phyloP scores from a whole-genome alignment of 768 basidiomycete species.

The Dioszegia crocea region DNA sequence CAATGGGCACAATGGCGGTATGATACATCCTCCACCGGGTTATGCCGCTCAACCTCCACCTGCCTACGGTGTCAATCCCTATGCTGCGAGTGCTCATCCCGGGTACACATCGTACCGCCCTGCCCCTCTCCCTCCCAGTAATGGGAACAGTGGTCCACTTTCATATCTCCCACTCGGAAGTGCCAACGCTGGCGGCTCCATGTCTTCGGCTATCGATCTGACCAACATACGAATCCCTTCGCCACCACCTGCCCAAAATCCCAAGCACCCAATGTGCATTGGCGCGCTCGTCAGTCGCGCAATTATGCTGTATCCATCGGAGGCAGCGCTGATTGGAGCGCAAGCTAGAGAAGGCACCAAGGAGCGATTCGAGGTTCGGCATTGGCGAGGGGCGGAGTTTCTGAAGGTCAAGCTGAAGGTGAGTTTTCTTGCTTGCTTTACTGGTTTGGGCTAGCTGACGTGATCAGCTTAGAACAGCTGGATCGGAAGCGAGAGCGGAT shows the following conservation, averaged over 20 bases:
- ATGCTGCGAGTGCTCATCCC: too few relatives aligned
- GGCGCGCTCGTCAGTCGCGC: slow-evolving; percentile 28
- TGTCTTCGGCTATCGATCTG: slow-evolving; percentile 20
- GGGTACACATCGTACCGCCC: too few relatives aligned
- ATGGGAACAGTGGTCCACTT: neutral
- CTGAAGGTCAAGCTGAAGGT: slow-evolving; percentile 46
- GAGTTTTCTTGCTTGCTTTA: neutral
- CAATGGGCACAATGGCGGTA: too few relatives aligned
- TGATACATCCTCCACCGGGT: too few relatives aligned
- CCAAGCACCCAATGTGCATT: slow-evolving; percentile 36
- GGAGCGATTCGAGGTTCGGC: slow-evolving; percentile 21
- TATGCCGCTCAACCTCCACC: neutral
- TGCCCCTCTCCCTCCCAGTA: too few relatives aligned
- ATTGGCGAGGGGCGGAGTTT: slow-evolving; percentile 30
- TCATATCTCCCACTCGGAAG: slow-evolving; percentile 3
- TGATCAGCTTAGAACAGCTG: slow-evolving; percentile 20
- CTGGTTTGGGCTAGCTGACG: slow-evolving; percentile 5
- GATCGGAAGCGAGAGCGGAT: slow-evolving; percentile 14
- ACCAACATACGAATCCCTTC: slow-evolving; percentile 16
- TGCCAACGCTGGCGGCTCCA: slow-evolving; percentile 1
- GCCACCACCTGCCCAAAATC: slow-evolving; percentile 16
- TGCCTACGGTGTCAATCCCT: neutral
- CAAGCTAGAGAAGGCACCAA: slow-evolving; percentile 11
- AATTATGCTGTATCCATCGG: slow-evolving; percentile 39
- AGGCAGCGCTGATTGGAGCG: slow-evolving; percentile 27